Evolutionary conservation across 1,284 basidiomycete genomes (phyloP), one percentile per base, ranked within the genome.

Genomic region (Vanrija sp.): DNA sequence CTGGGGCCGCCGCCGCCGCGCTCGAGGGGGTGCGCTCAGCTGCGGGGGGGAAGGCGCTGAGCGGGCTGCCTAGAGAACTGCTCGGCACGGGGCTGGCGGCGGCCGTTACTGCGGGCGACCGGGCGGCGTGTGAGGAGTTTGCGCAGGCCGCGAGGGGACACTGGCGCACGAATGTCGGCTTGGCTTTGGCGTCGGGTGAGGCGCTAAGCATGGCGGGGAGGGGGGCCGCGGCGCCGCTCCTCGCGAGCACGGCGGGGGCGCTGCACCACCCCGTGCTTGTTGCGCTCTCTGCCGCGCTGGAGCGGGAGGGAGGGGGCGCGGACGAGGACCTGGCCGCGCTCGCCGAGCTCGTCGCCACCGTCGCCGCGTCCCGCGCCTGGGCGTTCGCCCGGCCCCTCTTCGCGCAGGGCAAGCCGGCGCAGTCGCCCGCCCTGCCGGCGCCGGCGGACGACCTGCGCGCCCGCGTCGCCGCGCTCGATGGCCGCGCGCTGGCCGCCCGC

Each of bases 111-210:
- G 46, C 44, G 7, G 43, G 46, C 0, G 58, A 68, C 41, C 16
- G 16, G 3, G 44, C 44, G 0, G 42, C 24, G 4, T 69, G 61
- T 1, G 53, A 58, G 1, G 27, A 45, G 16, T 56, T 72, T 6
- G 70, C 67, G 5, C 38, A 54, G 16, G 54, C 59, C 6, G 61
- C 54, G 6, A 43, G 45, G 37, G 42, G 9, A 14, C 47, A 68
- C 59, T 72, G 70, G 70, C 64, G 61, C 39, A 50, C 51, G 20
- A 59, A 64, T 18, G 60, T 53, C n/a, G 71, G 71, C 2, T 24
- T 63, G 7, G 64, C 67, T 7, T 53, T 53, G 14, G 41, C 41
- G 18, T 54, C 62, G 6, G 54, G 63, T 1, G 65, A 70, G 37
- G 69, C 64, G 5, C 59, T 66, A 19, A 9, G 49, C 3, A 48